Base-by-base conservation (phyloP, 163 green algal genomes). In the Scenedesmus sp. region DNA sequence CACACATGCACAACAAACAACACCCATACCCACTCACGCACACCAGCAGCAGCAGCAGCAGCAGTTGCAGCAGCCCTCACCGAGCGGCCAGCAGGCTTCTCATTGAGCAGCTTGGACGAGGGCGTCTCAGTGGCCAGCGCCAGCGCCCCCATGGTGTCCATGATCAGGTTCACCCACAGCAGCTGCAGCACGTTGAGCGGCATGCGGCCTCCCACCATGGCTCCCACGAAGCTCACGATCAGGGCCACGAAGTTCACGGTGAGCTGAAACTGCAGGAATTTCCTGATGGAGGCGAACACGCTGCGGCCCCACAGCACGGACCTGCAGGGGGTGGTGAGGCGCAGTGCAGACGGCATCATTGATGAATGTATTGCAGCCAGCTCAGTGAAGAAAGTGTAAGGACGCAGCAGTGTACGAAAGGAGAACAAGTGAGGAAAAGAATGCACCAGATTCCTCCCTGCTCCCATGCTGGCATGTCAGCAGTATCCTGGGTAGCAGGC, bases 151-250 rank as follows among this genome's bases (percentile, higher is more conserved):
- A 96, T 95, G 18, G 96, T 97, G 94, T 99, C 98, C 98, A 99
- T 99, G 94, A 99, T 99, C 30, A 99, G 96, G 95, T 99, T 99
- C 79, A 99, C 98, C 98, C 98, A 99, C 84, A 99, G 96, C 91
- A 99, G 96, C 92, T 97, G 95, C 84, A 99, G 95, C 83, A 99
- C 97, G 86, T 98, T 99, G 72, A 99, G 96, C 18, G 98, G 98
- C 83, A 97, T 96, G 79, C 97, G 94, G 51, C 96, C 96, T 43
- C 94, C 96, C 61, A 96, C 42, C 5, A 88, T 81, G 7, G 83
- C 83, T 30, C 83, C 83, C 33, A 99, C 94, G 91, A 99, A 99
- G 42, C 97, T 96, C 70, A 99, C 95, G 26, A 98, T 94, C 59
- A 99, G 95, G 12, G 98, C 98, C 49, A 99, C 97, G 78, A 99